Evolutionary conservation across 2,329 filamentous ascomycete genomes (phyloP), one percentile per base, ranked within the genome.

Genomic region (Hyphodiscus sp.): DNA sequence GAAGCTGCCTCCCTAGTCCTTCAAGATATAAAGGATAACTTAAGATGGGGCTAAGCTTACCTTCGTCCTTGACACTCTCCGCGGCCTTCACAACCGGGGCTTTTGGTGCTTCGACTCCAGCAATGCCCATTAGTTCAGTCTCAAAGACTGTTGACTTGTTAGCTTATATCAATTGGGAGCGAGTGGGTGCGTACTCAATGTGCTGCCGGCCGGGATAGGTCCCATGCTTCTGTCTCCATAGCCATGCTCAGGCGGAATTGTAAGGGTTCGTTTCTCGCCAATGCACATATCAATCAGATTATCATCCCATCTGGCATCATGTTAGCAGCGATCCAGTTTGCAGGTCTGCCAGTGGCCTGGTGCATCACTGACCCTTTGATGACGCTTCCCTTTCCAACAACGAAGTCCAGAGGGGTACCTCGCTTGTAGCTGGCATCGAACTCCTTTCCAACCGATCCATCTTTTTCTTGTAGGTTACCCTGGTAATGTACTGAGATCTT

Each of bases 211-310:
- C 18, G 91, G 91, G 67, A 97, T 97, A 20, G 91, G 90, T 1
- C 91, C 91, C 68, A 89, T 81, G 41, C 72, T 77, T 51, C 83
- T 78, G 58, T 86, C 75, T 49, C 94, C 94, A 71, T 97, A 99
- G 47, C 83, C 94, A 67, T 86, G 75, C 67, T 85, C 82, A 19
- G 92, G 89, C n/a, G 91, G 90, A 53, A 99, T 94, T 19, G 86
- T 96, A 70, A 99, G 74, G 52, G 82, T 92, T 63, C 87, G 82
- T 78, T 91, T 92, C 78, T 97, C 92, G 58, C 94, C 92, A 63
- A 95, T 87, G 73, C 94, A 97, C 91, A 97, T 96, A 67, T 89
- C 89, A 51, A 94, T 65, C 41, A 97, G 79, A 48, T 92, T 92
- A 68, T 95, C 73, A 65, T 97, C 92, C 92, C 91, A 96, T 67